Evolutionary conservation across 1,284 basidiomycete genomes (phyloP), one percentile per base, ranked within the genome.

Genomic region (Sanghuangporus sanghuang): DNA sequence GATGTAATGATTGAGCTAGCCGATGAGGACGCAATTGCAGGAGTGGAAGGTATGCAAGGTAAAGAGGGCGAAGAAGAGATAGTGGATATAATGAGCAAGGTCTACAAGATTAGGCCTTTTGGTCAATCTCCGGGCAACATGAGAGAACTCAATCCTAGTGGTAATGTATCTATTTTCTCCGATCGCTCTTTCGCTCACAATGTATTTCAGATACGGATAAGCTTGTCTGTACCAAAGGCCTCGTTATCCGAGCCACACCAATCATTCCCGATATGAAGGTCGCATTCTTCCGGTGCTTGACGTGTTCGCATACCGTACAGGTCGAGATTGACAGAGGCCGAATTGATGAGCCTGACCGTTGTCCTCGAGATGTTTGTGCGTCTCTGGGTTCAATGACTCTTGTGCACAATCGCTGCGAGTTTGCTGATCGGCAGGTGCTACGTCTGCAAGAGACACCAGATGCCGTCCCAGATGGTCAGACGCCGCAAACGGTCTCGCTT

Each of bases 241-340:
- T 99, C 5, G 95, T 99, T 68, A 99, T 99, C 69, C 92, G 97
- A 48, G 93, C 95, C 0, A 98, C 96, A 0, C 94, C 96, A 3
- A 91, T 99, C 71, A 98, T 99, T 64, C 96, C 97, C 1, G 96
- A 99, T 76, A 99, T 99, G 97, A 95, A 95, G 77, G 84, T 87
- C 71, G 96, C 96, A 38, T 99, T 99, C 81, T 99, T 99, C 86
- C 92, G 96, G 55, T 99, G 96, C 77, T 79, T 94, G n/a, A 90
- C 90, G 46, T 99, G 97, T 75, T 91, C 90, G 64, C 96, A 99
- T 75, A 97, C 96, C 5, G 87, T 95, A 6, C 91, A 94, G 72
- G 93, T 93, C 67, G 95, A 97, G 72, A 97, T 99, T 63, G 95
- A 98, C 75, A 89, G 96, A 11, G 96, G 96, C 46, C 92, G 94